phyloP scores from a whole-genome alignment of 306 rosid species.

The Vachellia pachyceras region DNA sequence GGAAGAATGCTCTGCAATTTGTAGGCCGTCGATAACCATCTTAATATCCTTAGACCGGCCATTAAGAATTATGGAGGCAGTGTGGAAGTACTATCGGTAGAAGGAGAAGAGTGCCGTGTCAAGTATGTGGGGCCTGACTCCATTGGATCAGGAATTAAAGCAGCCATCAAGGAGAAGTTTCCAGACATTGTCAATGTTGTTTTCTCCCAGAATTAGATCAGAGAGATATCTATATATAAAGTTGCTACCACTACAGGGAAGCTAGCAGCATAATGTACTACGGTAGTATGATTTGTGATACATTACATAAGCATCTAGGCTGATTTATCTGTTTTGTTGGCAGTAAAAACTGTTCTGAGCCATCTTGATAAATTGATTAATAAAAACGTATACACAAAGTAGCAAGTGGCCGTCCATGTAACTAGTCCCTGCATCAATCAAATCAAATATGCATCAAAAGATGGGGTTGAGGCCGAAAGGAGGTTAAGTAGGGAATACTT shows the following conservation, averaged over 20 bases:
- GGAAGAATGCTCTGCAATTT: constrained; percentile 16
- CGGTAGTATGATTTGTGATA: too few species aligned
- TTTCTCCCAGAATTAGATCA: constrained; percentile 30
- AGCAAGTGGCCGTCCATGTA: constrained; percentile 61
- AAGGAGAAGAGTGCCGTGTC: constrained; percentile 67
- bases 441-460: not conserved
- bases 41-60: constrained; percentile 88
- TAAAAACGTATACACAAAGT: constrained; percentile 46
- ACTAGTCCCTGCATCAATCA: constrained; percentile 50
- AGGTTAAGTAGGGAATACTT: not conserved
- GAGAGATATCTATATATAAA: not conserved
- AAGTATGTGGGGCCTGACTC: constrained; percentile 84
- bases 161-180: constrained; percentile 91
- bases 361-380: constrained; percentile 52
- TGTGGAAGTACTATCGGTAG: constrained; percentile 77
- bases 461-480: not conserved
- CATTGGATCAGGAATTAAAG: constrained; percentile 88
- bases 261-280: not conserved
- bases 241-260: not conserved
- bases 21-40: constrained; percentile 86
- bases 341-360: constrained; percentile 43
- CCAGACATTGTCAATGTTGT: constrained; percentile 78
- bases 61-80: constrained; percentile 89
- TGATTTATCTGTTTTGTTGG: constrained; percentile 38
- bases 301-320: constrained; percentile 12